Base-by-base conservation (phyloP, 139 green algal species). In the Trebouxia sp. region DNA sequence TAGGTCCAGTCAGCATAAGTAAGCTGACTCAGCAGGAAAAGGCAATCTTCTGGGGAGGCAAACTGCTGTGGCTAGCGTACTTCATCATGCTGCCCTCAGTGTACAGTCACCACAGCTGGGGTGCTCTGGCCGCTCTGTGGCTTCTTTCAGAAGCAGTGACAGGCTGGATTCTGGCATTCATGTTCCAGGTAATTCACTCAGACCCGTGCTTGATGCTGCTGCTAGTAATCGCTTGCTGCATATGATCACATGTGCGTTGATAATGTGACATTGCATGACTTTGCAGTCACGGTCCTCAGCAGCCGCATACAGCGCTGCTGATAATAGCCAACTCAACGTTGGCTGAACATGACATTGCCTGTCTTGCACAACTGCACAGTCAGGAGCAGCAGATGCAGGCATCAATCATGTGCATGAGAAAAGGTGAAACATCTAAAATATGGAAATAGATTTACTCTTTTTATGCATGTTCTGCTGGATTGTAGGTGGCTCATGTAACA, bases 141-240 rank as follows among this genome's bases (percentile, higher is more conserved):
- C 76, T 89, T n/a, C 65, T 82, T 22, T 72, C 79, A 9, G 69
- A 91, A 66, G 62, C 81, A 24, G 70, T 88, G 11, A 82, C 84
- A 26, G 91, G 90, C 28, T 94, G 90, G 91, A 85, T 84, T 37
- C 80, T 95, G 55, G 90, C 90, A 22, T 90, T 92, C 82, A 88
- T 95, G 88, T 95, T 95, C 81, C 90, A 94, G 85, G 90, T 92
- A n/a, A n/a, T n/a, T n/a, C n/a, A n/a, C n/a, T n/a, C n/a, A n/a
- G n/a, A n/a, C n/a, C n/a, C n/a, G n/a, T n/a, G n/a, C n/a, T n/a
- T n/a, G n/a, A n/a, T n/a, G n/a, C n/a, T n/a, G n/a, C n/a, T n/a
- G n/a, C n/a, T n/a, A n/a, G n/a, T n/a, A n/a, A n/a, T n/a, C n/a
- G n/a, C n/a, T n/a, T n/a, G n/a, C n/a, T n/a, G n/a, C n/a, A n/a